Evolutionary conservation across 2,329 filamentous ascomycete species (phyloP), one percentile per base, ranked within the genome.

Genomic region (Aplosporella prunicola): DNA sequence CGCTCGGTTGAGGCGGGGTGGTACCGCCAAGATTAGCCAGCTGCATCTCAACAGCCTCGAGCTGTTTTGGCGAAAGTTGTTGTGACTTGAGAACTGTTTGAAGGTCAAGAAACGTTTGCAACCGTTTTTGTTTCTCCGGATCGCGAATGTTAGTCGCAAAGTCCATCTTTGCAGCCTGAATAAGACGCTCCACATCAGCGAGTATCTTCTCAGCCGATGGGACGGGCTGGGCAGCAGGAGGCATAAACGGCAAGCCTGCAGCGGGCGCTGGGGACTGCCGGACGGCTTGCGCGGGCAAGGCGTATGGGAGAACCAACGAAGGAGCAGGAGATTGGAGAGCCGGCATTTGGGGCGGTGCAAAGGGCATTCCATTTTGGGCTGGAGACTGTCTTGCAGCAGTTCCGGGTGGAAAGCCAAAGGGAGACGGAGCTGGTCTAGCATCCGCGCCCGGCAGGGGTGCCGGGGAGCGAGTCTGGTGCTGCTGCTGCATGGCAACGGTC

Each of bases 61-160:
- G 72, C 65, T 93, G 83, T 53, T 88, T 80, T 51, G 78, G 77
- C 42, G 80, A 80, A 57, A 94, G 70, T 55, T 80, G 78, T 60
- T 86, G 82, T 49, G 72, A 80, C 58, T 83, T 78, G 55, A 95
- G 68, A 47, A 89, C 75, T 48, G 72, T 77, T 65, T 93, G 85
- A 46, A 96, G 73, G 60, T 91, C 84, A 61, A 88, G 68, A 50
- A 95, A 74, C 45, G 87, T 86, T 64, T 85, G 83, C 54, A 94
- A 68, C 63, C 82, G 84, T 54, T 76, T 80, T 57, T 85, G 80
- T 56, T 85, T 72, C 62, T 77, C 75, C 61, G 71, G 63, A 67
- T 94, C 83, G 68, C 80, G 75, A 43, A 82, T 81, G 57, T 79
- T 85, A 47, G 75, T 75, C 47, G 80, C 78, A 64, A 85, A 82